phyloP scores from a whole-genome alignment of 129 eudicot genomes.

The Arctium lappa region DNA sequence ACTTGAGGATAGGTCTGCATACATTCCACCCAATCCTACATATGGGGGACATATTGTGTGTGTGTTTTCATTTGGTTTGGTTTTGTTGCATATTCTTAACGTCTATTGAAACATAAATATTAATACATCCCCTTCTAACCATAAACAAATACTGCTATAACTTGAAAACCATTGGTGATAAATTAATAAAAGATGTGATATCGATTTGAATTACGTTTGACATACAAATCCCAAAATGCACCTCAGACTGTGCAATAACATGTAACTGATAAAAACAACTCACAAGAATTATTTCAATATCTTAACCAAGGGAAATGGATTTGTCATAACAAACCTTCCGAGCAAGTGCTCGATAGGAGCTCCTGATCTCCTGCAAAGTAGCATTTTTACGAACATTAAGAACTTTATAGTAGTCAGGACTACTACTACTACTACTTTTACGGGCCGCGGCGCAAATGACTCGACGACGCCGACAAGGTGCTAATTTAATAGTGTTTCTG shows the following conservation, averaged over 20 bases:
- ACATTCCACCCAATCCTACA: neutral
- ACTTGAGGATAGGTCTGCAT: neutral
- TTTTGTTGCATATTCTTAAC: neutral
- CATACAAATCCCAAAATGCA: neutral
- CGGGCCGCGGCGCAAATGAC: constrained; percentile 35
- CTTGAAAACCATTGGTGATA: neutral
- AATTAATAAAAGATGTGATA: neutral
- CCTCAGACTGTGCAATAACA: neutral
- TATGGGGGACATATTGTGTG: neutral
- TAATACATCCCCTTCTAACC: neutral
- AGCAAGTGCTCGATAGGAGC: constrained; percentile 86
- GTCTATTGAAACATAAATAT: neutral
- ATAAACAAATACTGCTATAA: neutral
- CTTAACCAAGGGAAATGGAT: neutral
- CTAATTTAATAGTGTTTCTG: neutral
- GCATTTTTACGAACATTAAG: constrained; percentile 65
- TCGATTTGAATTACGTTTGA: neutral
- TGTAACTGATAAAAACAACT: neutral
- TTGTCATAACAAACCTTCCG: constrained; percentile 49
- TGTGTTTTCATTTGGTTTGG: no score
- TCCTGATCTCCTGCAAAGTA: constrained; percentile 62
- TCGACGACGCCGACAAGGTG: constrained; percentile 25
- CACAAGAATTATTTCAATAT: neutral
- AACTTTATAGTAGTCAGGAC: constrained; percentile 57
- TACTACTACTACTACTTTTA: neutral